Evolutionary conservation across 208 protist genomes (phyloP), one percentile per base, ranked within the genome.

Genomic region (Leishmania guyanensis): DNA sequence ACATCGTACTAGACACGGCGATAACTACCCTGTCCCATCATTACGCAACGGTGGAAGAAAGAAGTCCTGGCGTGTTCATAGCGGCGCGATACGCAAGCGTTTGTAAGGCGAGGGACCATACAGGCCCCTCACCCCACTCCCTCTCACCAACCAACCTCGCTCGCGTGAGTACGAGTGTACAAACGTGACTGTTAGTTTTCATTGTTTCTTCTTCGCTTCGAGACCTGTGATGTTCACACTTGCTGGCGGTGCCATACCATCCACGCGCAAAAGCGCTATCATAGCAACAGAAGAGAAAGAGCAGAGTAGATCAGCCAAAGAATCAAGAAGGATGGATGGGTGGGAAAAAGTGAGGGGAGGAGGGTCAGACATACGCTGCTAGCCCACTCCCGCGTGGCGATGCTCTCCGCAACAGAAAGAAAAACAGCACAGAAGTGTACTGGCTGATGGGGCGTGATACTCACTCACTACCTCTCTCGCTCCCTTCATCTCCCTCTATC

Each of bases 341-440:
- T 36, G 26, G 17, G 39, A 48, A 43, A 10, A n/a, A 73, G 43
- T 33, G 17, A 29, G 10, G 16, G 46, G 43, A 51, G 69, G 46
- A 73, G 66, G 17, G 66, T 9, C 22, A 73, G 29, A 29, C 22
- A 17, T 14, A 29, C 26, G 46, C 22, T 0, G 46, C 9, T 53
- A 22, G 48, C 26, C 20, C 46, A 36, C 46, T 17, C 69, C 4
- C 69, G 1, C 39, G 33, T 46, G 26, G 8, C 1, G 26, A 9
- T 54, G 12, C 17, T 64, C 20, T 64, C 65, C 53, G 14, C 74
- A 16, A 50, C 14, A 43, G 50, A 82, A 22, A 78, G 9, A 22
- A 78, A 54, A 39, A 82, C 48, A 78, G 12, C 36, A 20, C 50
- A 73, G 50, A 75, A 75, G 29, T 29, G 48, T 26, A 36, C 43